Percentiles rank a stretch among this genome's conserved stretches.
Conservation (phyloP, 1,284 basidiomycete species). For the Coniferiporia sulphurascens region DNA sequence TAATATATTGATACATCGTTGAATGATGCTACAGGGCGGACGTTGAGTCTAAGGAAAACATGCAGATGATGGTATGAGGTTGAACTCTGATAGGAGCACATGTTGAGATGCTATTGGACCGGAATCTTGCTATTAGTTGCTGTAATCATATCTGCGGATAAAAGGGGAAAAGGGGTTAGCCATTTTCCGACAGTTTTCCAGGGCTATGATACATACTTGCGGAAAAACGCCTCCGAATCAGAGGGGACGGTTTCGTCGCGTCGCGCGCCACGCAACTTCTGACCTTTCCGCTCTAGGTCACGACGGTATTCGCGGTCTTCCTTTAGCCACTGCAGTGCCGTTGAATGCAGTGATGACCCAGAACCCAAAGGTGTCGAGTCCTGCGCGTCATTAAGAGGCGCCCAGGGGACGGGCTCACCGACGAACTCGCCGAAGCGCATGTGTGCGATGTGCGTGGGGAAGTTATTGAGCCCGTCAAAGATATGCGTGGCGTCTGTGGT, state of each 20-base stretch:
- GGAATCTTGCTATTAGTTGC: neutral
- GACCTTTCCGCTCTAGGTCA: conserved; percentile 53
- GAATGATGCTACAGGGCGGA: neutral
- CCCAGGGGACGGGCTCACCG: conserved; percentile 66
- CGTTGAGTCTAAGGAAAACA: neutral
- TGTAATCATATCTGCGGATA: neutral
- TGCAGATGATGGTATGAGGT: neutral
- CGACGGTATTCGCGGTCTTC: conserved; percentile 70
- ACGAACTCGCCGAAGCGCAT: conserved; percentile 80
- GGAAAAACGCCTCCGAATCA: conserved; percentile 87
- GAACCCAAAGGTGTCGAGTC: conserved; percentile 12
- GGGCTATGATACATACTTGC: conserved; percentile 57
- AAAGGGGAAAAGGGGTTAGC: neutral
- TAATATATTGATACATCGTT: neutral
- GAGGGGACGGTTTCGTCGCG: conserved; percentile 59
- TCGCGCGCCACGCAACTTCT: conserved; percentile 68
- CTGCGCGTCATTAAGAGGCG: conserved; percentile 25
- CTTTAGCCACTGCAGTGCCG: conserved; percentile 81
- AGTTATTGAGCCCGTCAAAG: conserved; percentile 82
- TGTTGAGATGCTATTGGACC: neutral
- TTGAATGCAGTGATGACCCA: conserved; percentile 54
- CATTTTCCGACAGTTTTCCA: neutral
- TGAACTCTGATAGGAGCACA: neutral
- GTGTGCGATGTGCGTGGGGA: conserved; percentile 89
- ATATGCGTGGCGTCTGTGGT: conserved; percentile 88